Percentiles rank a stretch among this genome's conserved stretches.
These are phyloP conservation scores for Pilasporangium apinafurcum DNA, from an alignment of 352 stramenopile species.

Conservation along the genomic window DNA sequence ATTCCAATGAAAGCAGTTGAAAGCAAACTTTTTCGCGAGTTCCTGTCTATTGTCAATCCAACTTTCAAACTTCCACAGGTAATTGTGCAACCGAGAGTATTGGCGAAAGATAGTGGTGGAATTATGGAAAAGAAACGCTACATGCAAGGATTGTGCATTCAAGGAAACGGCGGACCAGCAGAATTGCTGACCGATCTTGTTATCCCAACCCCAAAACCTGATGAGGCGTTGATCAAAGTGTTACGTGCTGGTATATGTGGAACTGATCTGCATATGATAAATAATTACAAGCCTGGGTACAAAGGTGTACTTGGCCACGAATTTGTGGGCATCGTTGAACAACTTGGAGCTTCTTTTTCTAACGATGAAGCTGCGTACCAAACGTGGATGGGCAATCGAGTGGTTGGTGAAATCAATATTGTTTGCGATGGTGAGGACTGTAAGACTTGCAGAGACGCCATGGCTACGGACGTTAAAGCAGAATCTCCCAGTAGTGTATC, in stretches of 20 bases:
- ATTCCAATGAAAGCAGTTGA: conserved; percentile 37
- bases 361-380: conserved; percentile 8
- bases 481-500: too few relatives aligned
- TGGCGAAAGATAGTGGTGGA: too few relatives aligned
- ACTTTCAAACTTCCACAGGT: conserved; percentile 30
- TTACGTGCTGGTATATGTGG: conserved; percentile 63
- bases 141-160: conserved; percentile 52
- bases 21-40: conserved; percentile 26
- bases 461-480: neutral
- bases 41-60: conserved; percentile 30
- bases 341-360: conserved; percentile 27
- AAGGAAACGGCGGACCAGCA: conserved; percentile 16
- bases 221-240: conserved; percentile 56
- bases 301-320: conserved; percentile 78
- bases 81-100: conserved; percentile 14
- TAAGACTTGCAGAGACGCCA: conserved; percentile 11
- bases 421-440: conserved; percentile 62
- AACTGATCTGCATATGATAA: conserved; percentile 71
- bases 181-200: conserved; percentile 25
- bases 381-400: conserved; percentile 67
- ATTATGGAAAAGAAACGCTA: conserved; percentile 8
- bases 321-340: conserved; percentile 83
- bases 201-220: conserved; percentile 20
- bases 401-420: conserved; percentile 91
- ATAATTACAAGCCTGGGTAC: conserved; percentile 69